Percentiles rank a stretch among this genome's conserved stretches.
Conservation (phyloP, 345 rosid species). For the Populus davidiana region DNA sequence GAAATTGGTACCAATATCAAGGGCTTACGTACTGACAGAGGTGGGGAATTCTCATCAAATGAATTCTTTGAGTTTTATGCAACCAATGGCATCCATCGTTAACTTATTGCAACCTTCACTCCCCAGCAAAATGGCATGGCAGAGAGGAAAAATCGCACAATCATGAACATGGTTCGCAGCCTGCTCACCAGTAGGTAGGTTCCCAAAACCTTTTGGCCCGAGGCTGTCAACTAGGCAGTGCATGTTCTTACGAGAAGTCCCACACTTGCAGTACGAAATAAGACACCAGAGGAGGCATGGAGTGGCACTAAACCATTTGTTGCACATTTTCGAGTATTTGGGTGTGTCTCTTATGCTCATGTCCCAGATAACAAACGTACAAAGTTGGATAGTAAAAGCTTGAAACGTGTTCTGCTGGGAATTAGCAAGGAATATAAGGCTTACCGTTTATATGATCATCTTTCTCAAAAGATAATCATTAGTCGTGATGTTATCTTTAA, state of each 20-base stretch:
- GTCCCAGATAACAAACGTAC: not conserved
- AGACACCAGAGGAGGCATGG: not conserved
- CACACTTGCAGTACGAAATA: not conserved
- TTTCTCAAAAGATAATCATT: not conserved
- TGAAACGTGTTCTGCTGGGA: not conserved
- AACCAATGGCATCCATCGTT: not conserved
- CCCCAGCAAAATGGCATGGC: not conserved
- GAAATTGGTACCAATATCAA: too few relatives aligned
- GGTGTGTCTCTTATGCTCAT: not conserved
- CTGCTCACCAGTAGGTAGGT: not conserved
- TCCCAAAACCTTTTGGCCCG: not conserved
- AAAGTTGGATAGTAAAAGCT: not conserved
- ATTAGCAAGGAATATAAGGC: not conserved
- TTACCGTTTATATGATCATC: not conserved
- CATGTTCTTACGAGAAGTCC: not conserved
- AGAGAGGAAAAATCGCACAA: not conserved
- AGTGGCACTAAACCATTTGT: not conserved
- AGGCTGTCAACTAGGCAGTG: not conserved
- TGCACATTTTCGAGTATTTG: not conserved
- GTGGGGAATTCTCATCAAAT: not conserved
- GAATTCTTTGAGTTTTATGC: not conserved
- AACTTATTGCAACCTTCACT: not conserved
- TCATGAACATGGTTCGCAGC: not conserved
- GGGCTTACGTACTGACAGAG: not conserved
- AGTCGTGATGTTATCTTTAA: not conserved